A percentile compares a stretch with the other conserved stretches of the same genome.
These are phyloP conservation scores for Vigna hirtella DNA, from an alignment of 306 rosid genomes.

Conservation along the genomic window DNA sequence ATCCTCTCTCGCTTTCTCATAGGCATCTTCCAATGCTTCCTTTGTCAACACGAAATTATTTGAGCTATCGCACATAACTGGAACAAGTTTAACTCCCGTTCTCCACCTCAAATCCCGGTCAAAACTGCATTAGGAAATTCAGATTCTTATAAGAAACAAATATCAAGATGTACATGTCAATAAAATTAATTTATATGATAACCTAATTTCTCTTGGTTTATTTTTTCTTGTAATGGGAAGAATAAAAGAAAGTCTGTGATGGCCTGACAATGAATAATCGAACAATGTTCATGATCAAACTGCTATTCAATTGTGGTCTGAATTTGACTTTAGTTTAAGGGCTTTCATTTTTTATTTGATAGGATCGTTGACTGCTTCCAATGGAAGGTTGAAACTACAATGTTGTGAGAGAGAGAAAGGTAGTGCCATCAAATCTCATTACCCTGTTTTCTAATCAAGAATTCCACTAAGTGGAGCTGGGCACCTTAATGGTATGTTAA, in stretches of 20 bases:
- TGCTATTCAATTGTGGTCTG: neutral
- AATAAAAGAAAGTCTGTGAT: neutral
- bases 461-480: neutral
- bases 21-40: constrained; percentile 75
- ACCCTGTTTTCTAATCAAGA: neutral
- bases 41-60: constrained; percentile 70
- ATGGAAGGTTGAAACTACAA: neutral
- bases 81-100: constrained; percentile 79
- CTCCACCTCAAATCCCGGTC: constrained; percentile 93
- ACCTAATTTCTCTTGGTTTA: constrained; percentile 1
- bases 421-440: constrained; percentile 19
- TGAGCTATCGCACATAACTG: constrained; percentile 73
- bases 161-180: neutral
- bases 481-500: neutral
- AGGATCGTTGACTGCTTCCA: constrained; percentile 24
- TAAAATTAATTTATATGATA: too few species aligned
- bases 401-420: neutral
- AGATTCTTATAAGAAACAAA: neutral
- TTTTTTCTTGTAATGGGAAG: neutral
- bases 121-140: constrained; percentile 62
- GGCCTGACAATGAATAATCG: constrained; percentile 1
- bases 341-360: neutral
- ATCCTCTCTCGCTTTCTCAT: constrained; percentile 59
- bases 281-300: constrained; percentile 7
- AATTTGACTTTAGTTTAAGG: neutral